Evolutionary conservation across 169 alveolate genomes (phyloP), one percentile per base, ranked within the genome.

Genomic region (Plasmodium chabaudi): DNA sequence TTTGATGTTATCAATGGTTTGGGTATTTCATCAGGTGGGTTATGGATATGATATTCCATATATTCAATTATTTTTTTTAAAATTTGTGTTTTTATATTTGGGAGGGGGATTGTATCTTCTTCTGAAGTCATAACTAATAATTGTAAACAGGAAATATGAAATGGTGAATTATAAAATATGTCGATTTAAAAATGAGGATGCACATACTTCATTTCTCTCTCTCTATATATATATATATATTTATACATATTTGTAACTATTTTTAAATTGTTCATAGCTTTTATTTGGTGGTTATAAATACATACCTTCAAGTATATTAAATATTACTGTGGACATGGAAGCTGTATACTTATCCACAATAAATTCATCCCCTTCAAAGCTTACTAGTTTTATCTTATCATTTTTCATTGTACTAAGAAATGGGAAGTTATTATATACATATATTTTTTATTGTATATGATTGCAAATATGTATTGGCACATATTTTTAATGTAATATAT

Each of bases 21-120:
- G 69, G 98, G 99, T 47, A 98, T 97, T 89, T 96, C 98, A 9
- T 94, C 95, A 21, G 99, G 97, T 9, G 97, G 97, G 92, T 94
- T 95, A 79, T 97, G 95, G 25, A 92, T 94, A 86, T 97, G 97
- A 88, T 97, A 94, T 44, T 93, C 95, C 92, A 99, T 97, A 92
- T 97, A 98, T 65, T 97, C 98, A 46, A 97, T 92, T 25, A 97
- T 94, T 88, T 97, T 98, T 64, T 95, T 92, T 84, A 98, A 93
- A 21, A 95, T 95, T 12, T 87, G 87, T 15, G 97, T 86, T 69
- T 96, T 96, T n/a, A 97, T 97, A 82, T 96, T 97, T 25, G 98
- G 98, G 9, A 98, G 94, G 10, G 99, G 99, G 55, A 98, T 94
- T 57, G 97, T 98, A 67, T 96, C 99, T 65, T 96, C 98, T 57